phyloP scores from a whole-genome alignment of 1,284 basidiomycete species.

The Apiotrichum brassicae region DNA sequence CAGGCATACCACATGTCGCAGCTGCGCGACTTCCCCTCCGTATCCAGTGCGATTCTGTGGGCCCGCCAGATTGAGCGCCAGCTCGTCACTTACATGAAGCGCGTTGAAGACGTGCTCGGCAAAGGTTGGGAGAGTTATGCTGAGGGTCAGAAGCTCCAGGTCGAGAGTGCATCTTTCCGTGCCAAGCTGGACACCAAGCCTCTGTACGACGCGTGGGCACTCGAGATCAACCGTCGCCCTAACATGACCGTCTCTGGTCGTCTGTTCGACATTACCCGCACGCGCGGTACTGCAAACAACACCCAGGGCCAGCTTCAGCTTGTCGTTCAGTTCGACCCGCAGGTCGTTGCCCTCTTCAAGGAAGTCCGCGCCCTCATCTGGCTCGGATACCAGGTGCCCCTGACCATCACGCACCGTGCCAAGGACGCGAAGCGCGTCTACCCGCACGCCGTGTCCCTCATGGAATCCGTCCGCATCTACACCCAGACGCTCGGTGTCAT shows the following conservation, averaged over 20 bases:
- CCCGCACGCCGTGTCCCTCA: constrained; percentile 93
- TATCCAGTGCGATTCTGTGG: constrained; percentile 97
- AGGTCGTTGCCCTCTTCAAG: constrained; percentile 97
- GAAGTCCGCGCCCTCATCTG: constrained; percentile 93
- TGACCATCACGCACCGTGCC: constrained; percentile 90
- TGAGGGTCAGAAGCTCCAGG: constrained; percentile 95
- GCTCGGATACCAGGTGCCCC: constrained; percentile 91
- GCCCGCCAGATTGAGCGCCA: constrained; percentile 96
- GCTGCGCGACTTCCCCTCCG: constrained; percentile 93
- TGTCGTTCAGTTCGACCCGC: constrained; percentile 93
- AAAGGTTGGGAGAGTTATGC: constrained; percentile 98
- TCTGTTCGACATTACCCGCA: constrained; percentile 88
- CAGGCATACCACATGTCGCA: constrained; percentile 98
- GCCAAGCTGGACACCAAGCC: constrained; percentile 92
- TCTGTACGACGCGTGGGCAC: constrained; percentile 92
- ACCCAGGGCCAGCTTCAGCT: constrained; percentile 73
- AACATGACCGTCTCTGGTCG: constrained; percentile 81
- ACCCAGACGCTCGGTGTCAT: constrained; percentile 88
- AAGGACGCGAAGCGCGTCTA: constrained; percentile 98
- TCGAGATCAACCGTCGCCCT: constrained; percentile 79
- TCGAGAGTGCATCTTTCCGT: constrained; percentile 83
- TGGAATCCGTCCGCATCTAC: constrained; percentile 97
- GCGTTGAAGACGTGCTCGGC: constrained; percentile 97
- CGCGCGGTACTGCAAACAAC: constrained; percentile 52
- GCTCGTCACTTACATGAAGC: constrained; percentile 93